These are phyloP conservation scores for Fusarium xyrophilum DNA, from an alignment of 2,329 filamentous ascomycete genomes.

Conservation along the genomic window DNA sequence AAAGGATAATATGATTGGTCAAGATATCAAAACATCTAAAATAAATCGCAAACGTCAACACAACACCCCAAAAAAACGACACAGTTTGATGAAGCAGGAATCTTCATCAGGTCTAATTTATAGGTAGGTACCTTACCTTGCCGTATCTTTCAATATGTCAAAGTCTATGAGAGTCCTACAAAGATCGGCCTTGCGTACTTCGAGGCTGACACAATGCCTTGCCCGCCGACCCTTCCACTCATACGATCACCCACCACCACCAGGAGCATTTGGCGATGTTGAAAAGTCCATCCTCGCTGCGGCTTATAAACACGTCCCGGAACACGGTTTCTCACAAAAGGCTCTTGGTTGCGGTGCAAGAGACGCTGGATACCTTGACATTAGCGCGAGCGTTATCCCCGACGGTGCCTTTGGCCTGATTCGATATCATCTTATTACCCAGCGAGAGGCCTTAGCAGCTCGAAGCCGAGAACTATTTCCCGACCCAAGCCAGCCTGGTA, in stretches of 20 bases:
- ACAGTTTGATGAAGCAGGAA: slow-evolving; percentile 14
- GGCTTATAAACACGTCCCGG: slow-evolving; percentile 79
- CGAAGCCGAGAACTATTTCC: slow-evolving; percentile 51
- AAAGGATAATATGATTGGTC: slow-evolving; percentile 19
- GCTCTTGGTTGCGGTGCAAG: slow-evolving; percentile 79
- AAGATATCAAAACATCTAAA: not conserved
- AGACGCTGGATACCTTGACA: slow-evolving; percentile 85
- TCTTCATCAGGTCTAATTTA: not conserved
- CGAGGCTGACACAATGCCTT: slow-evolving; percentile 22
- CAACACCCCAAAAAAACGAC: slow-evolving; percentile 22
- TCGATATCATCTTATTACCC: slow-evolving; percentile 74
- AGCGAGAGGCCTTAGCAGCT: slow-evolving; percentile 65
- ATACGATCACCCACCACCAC: slow-evolving; percentile 67
- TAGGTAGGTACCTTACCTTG: not conserved
- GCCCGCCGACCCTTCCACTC: slow-evolving; percentile 68
- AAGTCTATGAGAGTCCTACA: slow-evolving; percentile 22
- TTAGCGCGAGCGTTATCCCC: slow-evolving; percentile 82
- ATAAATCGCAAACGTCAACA: slow-evolving; percentile 28
- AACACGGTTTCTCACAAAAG: slow-evolving; percentile 79
- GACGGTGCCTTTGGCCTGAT: slow-evolving; percentile 83
- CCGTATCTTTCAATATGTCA: slow-evolving; percentile 20
- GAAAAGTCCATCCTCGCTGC: slow-evolving; percentile 82
- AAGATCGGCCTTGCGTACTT: slow-evolving; percentile 20
- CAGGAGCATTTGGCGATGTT: slow-evolving; percentile 68
- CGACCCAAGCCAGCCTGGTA: slow-evolving; percentile 48